Percentiles rank a stretch among this genome's conserved stretches.
Conservation (phyloP, 805 yeast genomes). For the Candida khao-thaluensis region DNA sequence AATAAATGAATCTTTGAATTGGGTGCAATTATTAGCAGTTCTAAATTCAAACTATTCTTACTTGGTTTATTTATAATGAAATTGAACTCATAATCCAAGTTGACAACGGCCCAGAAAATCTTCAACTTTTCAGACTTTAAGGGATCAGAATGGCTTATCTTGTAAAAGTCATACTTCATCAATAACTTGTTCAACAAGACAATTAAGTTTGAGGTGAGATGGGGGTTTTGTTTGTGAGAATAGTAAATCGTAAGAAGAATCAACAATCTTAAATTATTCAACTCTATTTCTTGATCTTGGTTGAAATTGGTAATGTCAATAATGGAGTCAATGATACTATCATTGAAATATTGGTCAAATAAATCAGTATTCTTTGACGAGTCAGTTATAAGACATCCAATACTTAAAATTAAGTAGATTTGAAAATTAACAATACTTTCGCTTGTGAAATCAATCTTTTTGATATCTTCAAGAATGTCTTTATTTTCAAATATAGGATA, state of each 20-base stretch:
- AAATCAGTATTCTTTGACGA: conserved; percentile 20
- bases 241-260: conserved; percentile 33
- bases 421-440: conserved; percentile 40
- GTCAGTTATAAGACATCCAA: conserved; percentile 40
- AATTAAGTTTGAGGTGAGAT: conserved; percentile 33
- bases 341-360: conserved; percentile 32
- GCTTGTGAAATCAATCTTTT: conserved; percentile 27
- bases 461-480: conserved; percentile 21
- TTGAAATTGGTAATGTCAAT: conserved; percentile 33
- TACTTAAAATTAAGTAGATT: conserved; percentile 36
- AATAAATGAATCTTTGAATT: conserved; percentile 5
- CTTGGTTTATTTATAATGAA: conserved; percentile 35
- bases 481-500: conserved; percentile 35
- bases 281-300: conserved; percentile 20
- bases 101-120: conserved; percentile 38
- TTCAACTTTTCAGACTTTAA: conserved; percentile 12
- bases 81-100: conserved; percentile 39
- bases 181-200: conserved; percentile 34
- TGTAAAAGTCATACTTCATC: conserved; percentile 23
- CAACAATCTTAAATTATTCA: conserved; percentile 29
- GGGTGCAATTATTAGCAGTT: conserved; percentile 2
- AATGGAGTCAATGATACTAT: conserved; percentile 30
- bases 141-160: conserved; percentile 6
- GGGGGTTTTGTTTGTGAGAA: conserved; percentile 26
- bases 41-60: conserved; percentile 25